Percentiles rank a stretch among this genome's conserved stretches.
phyloP scores from a whole-genome alignment of 2,329 filamentous ascomycete species.

The Fusarium devonianum region DNA sequence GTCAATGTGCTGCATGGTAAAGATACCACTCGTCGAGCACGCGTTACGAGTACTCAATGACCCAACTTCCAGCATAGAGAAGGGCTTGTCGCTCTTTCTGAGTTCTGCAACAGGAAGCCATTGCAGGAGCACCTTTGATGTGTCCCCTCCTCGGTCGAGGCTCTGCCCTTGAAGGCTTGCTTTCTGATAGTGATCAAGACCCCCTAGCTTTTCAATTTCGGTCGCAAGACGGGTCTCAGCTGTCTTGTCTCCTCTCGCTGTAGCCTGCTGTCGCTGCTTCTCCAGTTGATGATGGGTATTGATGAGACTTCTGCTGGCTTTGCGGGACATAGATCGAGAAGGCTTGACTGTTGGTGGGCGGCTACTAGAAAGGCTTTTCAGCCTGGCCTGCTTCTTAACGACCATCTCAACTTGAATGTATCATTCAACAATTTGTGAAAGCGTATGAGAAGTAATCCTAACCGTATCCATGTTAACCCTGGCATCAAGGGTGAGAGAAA shows the following conservation, averaged over 20 bases:
- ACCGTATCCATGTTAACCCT: slow-evolving; percentile 24
- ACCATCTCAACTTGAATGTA: slow-evolving; percentile 53
- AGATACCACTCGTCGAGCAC: slow-evolving; percentile 74
- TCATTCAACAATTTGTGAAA: background rate
- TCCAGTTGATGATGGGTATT: slow-evolving; percentile 71
- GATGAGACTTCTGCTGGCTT: slow-evolving; percentile 69
- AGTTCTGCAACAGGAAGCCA: slow-evolving; percentile 58
- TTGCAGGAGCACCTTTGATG: slow-evolving; percentile 68
- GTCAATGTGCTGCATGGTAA: slow-evolving; percentile 85
- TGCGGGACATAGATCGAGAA: slow-evolving; percentile 67
- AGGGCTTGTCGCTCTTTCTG: slow-evolving; percentile 35
- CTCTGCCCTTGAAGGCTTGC: slow-evolving; percentile 74
- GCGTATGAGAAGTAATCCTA: slow-evolving; percentile 6
- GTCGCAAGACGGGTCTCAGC: slow-evolving; percentile 56
- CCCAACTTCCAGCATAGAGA: slow-evolving; percentile 86
- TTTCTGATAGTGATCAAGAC: slow-evolving; percentile 69
- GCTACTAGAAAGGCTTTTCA: slow-evolving; percentile 56
- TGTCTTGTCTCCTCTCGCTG: slow-evolving; percentile 57
- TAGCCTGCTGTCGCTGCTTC: slow-evolving; percentile 66
- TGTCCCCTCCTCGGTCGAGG: slow-evolving; percentile 71
- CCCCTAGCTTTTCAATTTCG: slow-evolving; percentile 66
- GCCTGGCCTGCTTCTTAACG: slow-evolving; percentile 52
- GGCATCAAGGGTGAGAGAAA: too few relatives aligned
- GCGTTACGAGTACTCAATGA: slow-evolving; percentile 85
- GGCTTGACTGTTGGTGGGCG: slow-evolving; percentile 64